Conservation (phyloP, 2,329 filamentous ascomycete species). For the Chrysoporthe cubensis region DNA sequence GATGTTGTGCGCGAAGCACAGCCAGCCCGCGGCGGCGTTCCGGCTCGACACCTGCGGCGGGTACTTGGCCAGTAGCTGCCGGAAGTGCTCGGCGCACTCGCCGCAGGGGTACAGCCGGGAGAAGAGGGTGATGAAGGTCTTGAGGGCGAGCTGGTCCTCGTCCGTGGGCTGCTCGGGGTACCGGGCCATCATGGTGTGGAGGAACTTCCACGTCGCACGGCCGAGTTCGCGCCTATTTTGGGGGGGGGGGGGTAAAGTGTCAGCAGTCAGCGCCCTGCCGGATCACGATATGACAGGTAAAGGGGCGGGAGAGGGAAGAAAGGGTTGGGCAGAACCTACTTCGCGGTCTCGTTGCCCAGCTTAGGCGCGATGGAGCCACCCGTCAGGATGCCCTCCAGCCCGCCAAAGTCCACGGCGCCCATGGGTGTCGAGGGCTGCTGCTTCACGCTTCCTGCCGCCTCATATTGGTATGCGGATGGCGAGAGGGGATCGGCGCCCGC, state of each 20-base stretch:
- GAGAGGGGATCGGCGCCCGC: conserved; percentile 31
- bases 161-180: conserved; percentile 68
- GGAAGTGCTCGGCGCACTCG: conserved; percentile 71
- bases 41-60: conserved; percentile 68
- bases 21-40: conserved; percentile 68
- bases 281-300: background rate
- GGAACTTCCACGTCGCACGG: conserved; percentile 69
- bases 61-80: conserved; percentile 61
- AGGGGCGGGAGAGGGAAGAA: background rate
- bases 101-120: conserved; percentile 72
- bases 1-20: conserved; percentile 69
- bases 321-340: conserved; percentile 49
- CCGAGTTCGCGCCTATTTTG: conserved; percentile 62
- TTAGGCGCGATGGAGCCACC: conserved; percentile 79
- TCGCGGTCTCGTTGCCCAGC: conserved; percentile 80
- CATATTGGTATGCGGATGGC: conserved; percentile 34
- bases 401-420: conserved; percentile 38
- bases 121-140: conserved; percentile 69
- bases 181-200: conserved; percentile 72
- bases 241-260: conserved; percentile 1
- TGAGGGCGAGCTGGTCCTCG: conserved; percentile 65
- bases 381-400: conserved; percentile 57
- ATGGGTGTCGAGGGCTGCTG: conserved; percentile 29
- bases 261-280: background rate
- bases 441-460: conserved; percentile 29